phyloP scores from a whole-genome alignment of 805 yeast genomes.

The Lipomyces japonicus region DNA sequence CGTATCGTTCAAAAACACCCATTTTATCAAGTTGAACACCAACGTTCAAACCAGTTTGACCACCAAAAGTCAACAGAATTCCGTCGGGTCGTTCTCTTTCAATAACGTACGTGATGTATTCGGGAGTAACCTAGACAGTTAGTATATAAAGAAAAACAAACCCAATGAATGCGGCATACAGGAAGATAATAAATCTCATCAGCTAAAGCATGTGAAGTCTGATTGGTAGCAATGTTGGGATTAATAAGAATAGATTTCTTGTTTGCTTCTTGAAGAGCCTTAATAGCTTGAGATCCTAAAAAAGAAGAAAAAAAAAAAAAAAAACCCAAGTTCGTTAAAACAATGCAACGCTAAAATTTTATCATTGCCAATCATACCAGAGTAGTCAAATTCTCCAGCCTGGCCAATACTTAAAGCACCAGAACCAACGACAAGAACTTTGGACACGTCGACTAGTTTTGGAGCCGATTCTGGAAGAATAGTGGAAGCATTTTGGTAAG shows the following conservation, averaged over 20 bases:
- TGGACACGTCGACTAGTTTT: slow-evolving; percentile 69
- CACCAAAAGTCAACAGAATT: slow-evolving; percentile 92
- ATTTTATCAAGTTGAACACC: slow-evolving; percentile 92
- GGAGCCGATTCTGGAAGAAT: slow-evolving; percentile 14
- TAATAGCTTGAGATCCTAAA: slow-evolving; percentile 88
- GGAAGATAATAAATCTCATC: slow-evolving; percentile 95
- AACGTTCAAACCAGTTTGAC: slow-evolving; percentile 95
- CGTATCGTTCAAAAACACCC: slow-evolving; percentile 88
- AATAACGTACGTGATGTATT: slow-evolving; percentile 89
- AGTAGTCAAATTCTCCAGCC: slow-evolving; percentile 98
- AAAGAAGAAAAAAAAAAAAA: background rate
- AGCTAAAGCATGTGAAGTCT: slow-evolving; percentile 95
- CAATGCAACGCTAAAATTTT: background rate
- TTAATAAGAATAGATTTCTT: slow-evolving; percentile 92
- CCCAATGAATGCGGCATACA: slow-evolving; percentile 36
- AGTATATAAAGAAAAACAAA: background rate
- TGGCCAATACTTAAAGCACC: slow-evolving; percentile 99
- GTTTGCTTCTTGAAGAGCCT: slow-evolving; percentile 96
- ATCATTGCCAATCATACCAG: slow-evolving; percentile 53
- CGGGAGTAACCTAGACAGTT: slow-evolving; percentile 62
- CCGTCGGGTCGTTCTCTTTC: slow-evolving; percentile 97
- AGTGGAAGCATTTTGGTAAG: slow-evolving; percentile 26
- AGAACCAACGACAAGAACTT: slow-evolving; percentile 90
- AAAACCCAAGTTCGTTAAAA: background rate
- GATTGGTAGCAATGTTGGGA: slow-evolving; percentile 98